Conservation (phyloP, 1,284 basidiomycete species). For the Grifola frondosa region DNA sequence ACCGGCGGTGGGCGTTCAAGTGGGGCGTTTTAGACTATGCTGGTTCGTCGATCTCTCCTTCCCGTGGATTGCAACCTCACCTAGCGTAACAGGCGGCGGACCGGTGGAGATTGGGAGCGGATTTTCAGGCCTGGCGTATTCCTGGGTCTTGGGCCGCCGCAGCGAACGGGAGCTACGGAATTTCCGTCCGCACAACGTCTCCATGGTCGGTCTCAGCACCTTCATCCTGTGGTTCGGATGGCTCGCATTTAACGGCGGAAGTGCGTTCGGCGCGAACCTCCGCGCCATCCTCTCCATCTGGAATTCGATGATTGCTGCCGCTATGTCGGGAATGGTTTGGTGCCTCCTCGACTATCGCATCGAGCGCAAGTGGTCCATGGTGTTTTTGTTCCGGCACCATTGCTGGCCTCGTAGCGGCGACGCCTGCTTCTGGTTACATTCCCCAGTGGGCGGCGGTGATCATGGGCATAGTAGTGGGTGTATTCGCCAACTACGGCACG, state of each 20-base stretch:
- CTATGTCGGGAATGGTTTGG: slow-evolving; percentile 85
- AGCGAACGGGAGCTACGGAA: slow-evolving; percentile 82
- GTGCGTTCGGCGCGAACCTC: slow-evolving; percentile 88
- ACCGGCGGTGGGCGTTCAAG: slow-evolving; percentile 84
- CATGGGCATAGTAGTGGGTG: slow-evolving; percentile 75
- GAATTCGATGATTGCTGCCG: slow-evolving; percentile 84
- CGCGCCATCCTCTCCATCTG: slow-evolving; percentile 86
- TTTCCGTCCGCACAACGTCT: slow-evolving; percentile 93
- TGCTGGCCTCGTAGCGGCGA: slow-evolving; percentile 89
- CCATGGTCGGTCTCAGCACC: slow-evolving; percentile 85
- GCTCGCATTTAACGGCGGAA: slow-evolving; percentile 72
- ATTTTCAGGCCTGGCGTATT: slow-evolving; percentile 82
- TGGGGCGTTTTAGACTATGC: slow-evolving; percentile 91
- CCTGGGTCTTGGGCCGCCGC: slow-evolving; percentile 77
- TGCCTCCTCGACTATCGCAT: slow-evolving; percentile 84
- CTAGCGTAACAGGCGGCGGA: slow-evolving; percentile 79
- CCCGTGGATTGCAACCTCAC: too few relatives aligned
- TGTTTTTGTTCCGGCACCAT: slow-evolving; percentile 85
- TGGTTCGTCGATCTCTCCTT: slow-evolving; percentile 48
- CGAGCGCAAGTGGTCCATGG: slow-evolving; percentile 80
- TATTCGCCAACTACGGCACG: slow-evolving; percentile 84
- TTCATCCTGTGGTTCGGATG: slow-evolving; percentile 91
- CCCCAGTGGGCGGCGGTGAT: slow-evolving; percentile 72
- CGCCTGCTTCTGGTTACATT: slow-evolving; percentile 73
- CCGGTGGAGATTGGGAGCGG: slow-evolving; percentile 94